Evolutionary conservation across 495 filamentous ascomycete species (phyloP).

Genomic region (Oidiodendron maius): DNA sequence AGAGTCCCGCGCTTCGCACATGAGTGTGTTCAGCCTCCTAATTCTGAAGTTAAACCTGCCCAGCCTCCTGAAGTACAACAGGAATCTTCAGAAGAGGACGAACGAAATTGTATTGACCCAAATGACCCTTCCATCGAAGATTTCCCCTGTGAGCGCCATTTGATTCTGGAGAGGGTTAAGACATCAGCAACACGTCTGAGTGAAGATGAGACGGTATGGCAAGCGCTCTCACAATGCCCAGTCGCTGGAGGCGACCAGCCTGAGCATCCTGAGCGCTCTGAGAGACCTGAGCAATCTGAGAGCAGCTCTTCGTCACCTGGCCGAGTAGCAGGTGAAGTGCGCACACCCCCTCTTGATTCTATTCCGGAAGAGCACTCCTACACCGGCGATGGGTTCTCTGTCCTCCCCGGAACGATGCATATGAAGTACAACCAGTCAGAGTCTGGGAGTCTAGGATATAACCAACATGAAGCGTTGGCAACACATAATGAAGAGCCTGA

Average conservation of each 20-base stretch:
- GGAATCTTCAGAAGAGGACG: background rate
- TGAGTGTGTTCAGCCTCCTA: conserved; percentile 31
- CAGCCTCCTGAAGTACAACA: conserved; percentile 1
- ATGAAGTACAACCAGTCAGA: too few species aligned
- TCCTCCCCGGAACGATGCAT: too few species aligned
- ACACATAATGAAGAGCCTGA: background rate
- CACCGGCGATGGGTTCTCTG: too few species aligned
- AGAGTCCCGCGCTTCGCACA: conserved; percentile 39
- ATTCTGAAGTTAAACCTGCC: conserved; percentile 13
- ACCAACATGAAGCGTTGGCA: background rate
- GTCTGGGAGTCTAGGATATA: too few species aligned
- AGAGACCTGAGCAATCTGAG: background rate
- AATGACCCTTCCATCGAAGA: conserved; percentile 45
- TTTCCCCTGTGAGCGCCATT: conserved; percentile 42
- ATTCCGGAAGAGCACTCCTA: conserved; percentile 19
- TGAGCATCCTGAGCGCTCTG: conserved; percentile 2
- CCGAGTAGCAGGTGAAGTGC: background rate
- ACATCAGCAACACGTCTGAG: conserved; percentile 38
- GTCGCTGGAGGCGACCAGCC: conserved; percentile 18
- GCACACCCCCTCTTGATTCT: conserved; percentile 14
- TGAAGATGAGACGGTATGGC: conserved; percentile 35
- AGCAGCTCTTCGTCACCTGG: background rate
- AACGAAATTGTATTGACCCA: conserved; percentile 27
- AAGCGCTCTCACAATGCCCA: conserved; percentile 30
- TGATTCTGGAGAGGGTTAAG: conserved; percentile 39